Evolutionary conservation across 495 filamentous ascomycete species (phyloP).

Genomic region (Penicillium cinerascens): DNA sequence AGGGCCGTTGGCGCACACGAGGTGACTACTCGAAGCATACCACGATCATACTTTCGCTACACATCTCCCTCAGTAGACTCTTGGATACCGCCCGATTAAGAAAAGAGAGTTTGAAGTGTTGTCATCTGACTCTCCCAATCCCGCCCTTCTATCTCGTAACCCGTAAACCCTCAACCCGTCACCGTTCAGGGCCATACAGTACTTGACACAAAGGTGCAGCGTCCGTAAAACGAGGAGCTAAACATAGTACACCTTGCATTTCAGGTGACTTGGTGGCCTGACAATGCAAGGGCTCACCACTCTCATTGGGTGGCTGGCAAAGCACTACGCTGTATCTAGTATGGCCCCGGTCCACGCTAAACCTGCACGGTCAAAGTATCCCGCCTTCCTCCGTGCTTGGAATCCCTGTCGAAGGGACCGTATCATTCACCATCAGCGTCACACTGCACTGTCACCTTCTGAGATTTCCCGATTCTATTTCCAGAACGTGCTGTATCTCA

Average conservation of each 20-base stretch:
- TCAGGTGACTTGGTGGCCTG: conserved; percentile 31
- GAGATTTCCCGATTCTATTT: conserved; percentile 6
- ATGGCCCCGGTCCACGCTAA: not conserved
- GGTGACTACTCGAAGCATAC: not conserved
- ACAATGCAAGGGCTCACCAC: conserved; percentile 26
- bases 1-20: conserved; percentile 2
- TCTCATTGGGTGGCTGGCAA: conserved; percentile 21
- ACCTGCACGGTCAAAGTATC: not conserved
- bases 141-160: not conserved
- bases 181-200: not conserved
- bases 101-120: not conserved
- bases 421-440: conserved; percentile 20
- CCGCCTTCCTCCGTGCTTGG: not conserved
- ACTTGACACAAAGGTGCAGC: not conserved
- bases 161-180: too few relatives aligned
- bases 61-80: conserved; percentile 3
- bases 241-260: conserved; percentile 43
- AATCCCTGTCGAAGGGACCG: conserved; percentile 16
- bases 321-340: not conserved
- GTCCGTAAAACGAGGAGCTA: conserved; percentile 20
- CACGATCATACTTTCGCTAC: conserved; percentile 2
- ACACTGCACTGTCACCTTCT: conserved; percentile 41
- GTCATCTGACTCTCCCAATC: not conserved
- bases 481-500: not conserved
- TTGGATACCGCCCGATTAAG: not conserved